Evolutionary conservation across 331 rosid species (phyloP).

Genomic region (Malus hybrid): DNA sequence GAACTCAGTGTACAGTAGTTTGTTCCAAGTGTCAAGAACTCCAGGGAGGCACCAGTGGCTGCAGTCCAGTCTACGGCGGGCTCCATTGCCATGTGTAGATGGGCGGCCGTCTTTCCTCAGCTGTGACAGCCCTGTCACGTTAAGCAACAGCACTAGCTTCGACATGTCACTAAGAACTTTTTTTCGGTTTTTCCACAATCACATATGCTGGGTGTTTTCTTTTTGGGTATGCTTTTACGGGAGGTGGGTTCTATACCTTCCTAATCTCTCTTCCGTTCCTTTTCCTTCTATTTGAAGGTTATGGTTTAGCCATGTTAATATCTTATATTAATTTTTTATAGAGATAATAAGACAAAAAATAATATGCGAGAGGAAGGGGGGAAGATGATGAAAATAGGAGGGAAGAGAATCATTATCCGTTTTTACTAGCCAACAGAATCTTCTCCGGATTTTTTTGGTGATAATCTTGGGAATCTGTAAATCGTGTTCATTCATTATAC

Average conservation of each 20-base stretch:
- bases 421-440: too few relatives aligned
- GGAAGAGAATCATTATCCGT: too few relatives aligned
- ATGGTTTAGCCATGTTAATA: too few relatives aligned
- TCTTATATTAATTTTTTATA: too few relatives aligned
- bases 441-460: neutral
- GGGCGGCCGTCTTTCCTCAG: conserved; percentile 58
- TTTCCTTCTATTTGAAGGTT: too few relatives aligned
- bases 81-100: conserved; percentile 29
- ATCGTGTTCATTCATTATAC: too few relatives aligned
- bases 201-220: conserved; percentile 2
- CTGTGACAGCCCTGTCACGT: conserved; percentile 35
- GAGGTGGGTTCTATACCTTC: too few relatives aligned
- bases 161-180: conserved; percentile 8
- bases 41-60: conserved; percentile 65
- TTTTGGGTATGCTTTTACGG: neutral
- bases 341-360: too few relatives aligned
- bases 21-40: conserved; percentile 67
- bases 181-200: neutral
- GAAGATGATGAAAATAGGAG: too few relatives aligned
- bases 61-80: conserved; percentile 41
- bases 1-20: conserved; percentile 27
- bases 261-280: too few relatives aligned
- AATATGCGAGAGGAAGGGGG: too few relatives aligned
- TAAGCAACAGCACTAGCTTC: conserved; percentile 16
- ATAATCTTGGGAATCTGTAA: too few relatives aligned